A percentile compares a stretch with the other conserved stretches of the same genome.
These are phyloP conservation scores for Fomitopsis serialis DNA, from an alignment of 768 basidiomycete species.

Conservation along the genomic window DNA sequence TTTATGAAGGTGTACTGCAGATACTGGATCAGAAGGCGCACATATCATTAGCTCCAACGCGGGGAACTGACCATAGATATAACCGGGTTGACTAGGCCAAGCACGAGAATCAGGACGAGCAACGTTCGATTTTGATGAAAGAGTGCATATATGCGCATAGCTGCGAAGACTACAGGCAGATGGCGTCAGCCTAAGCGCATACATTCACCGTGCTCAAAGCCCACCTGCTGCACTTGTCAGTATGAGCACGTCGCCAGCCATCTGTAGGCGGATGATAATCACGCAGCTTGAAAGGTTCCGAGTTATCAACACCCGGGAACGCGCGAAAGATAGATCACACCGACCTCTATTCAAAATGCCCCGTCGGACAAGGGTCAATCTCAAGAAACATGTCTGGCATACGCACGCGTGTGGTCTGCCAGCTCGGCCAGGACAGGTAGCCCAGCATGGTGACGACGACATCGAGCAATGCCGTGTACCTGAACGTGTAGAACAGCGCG, in stretches of 20 bases:
- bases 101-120: not conserved
- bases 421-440: not conserved
- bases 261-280: conserved; percentile 1
- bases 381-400: not conserved
- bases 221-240: not conserved
- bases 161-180: conserved; percentile 5
- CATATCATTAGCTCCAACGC: not conserved
- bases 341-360: not conserved
- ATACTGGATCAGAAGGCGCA: not conserved
- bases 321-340: not conserved
- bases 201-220: not conserved
- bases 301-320: not conserved
- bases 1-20: not conserved
- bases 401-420: not conserved
- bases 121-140: conserved; percentile 1
- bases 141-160: conserved; percentile 13
- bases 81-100: conserved; percentile 8
- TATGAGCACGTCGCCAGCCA: not conserved
- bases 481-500: conserved; percentile 9
- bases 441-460: conserved; percentile 5
- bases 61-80: conserved; percentile 8
- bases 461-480: conserved; percentile 10
- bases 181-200: not conserved
- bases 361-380: not conserved
- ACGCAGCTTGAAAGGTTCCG: conserved; percentile 3